Evolutionary conservation across 495 filamentous ascomycete species (phyloP).

Genomic region (Penicillium riverlandense): DNA sequence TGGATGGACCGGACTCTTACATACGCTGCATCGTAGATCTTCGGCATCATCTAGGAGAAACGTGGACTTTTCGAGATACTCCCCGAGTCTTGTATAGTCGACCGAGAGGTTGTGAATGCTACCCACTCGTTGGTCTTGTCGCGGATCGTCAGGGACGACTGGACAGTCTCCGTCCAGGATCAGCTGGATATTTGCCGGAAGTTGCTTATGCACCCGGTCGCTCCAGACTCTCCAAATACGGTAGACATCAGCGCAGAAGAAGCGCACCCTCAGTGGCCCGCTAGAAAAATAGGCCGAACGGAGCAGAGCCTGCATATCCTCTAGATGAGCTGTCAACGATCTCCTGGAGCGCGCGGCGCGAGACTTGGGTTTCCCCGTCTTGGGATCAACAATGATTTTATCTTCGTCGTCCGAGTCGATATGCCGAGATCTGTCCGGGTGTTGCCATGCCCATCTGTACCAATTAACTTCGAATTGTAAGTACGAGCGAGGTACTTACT

Average conservation of each 20-base stretch:
- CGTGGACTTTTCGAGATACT: constrained; percentile 64
- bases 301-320: constrained; percentile 72
- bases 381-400: constrained; percentile 3
- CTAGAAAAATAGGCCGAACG: constrained; percentile 65
- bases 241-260: constrained; percentile 67
- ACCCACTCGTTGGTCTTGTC: constrained; percentile 9
- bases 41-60: constrained; percentile 54
- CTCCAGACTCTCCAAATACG: constrained; percentile 58
- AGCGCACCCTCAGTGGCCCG: constrained; percentile 79
- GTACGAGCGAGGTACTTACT: constrained; percentile 48
- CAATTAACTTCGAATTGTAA: not conserved
- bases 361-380: constrained; percentile 16
- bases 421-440: constrained; percentile 68
- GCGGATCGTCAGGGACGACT: not conserved
- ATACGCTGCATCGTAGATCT: constrained; percentile 57
- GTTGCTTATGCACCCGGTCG: constrained; percentile 33
- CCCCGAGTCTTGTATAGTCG: constrained; percentile 57
- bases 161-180: constrained; percentile 45
- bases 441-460: constrained; percentile 49
- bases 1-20: constrained; percentile 40
- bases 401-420: constrained; percentile 40
- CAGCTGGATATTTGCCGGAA: constrained; percentile 46
- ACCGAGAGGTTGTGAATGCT: constrained; percentile 52
- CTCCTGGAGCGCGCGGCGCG: constrained; percentile 42
- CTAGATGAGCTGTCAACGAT: constrained; percentile 55